A percentile compares a stretch with the other conserved stretches of the same genome.
These are phyloP conservation scores for Sugiyamaella marilandica DNA, from an alignment of 805 yeast genomes.

Conservation along the genomic window DNA sequence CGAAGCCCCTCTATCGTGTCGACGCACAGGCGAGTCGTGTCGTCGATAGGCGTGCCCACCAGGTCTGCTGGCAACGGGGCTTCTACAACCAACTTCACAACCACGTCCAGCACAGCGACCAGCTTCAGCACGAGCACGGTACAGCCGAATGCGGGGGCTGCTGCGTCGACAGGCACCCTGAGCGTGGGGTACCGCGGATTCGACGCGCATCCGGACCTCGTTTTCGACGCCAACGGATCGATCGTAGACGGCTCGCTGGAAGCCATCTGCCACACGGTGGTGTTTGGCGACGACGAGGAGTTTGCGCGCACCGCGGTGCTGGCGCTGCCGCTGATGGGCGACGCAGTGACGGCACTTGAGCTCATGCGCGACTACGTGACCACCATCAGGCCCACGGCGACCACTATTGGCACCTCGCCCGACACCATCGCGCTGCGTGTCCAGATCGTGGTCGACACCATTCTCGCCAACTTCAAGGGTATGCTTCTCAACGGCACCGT, in stretches of 20 bases:
- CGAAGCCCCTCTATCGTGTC: neutral
- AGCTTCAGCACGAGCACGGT: neutral
- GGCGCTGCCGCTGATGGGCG: constrained; percentile 53
- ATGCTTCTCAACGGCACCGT: constrained; percentile 61
- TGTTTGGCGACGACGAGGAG: constrained; percentile 46
- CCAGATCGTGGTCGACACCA: constrained; percentile 48
- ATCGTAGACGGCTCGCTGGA: constrained; percentile 57
- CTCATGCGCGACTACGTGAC: constrained; percentile 42
- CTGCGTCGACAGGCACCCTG: neutral
- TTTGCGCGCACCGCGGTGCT: constrained; percentile 42
- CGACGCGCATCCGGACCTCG: constrained; percentile 58
- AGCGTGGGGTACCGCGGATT: constrained; percentile 18
- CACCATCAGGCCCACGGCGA: constrained; percentile 1
- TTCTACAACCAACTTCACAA: too few species aligned
- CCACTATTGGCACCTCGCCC: constrained; percentile 23
- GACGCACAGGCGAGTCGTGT: neutral
- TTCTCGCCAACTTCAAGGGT: constrained; percentile 60
- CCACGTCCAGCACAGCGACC: neutral
- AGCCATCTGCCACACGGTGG: constrained; percentile 67
- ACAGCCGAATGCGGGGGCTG: neutral
- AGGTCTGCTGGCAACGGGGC: neutral
- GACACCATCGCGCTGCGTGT: constrained; percentile 49
- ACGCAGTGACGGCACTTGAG: constrained; percentile 41
- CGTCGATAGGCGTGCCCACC: neutral
- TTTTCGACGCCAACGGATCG: constrained; percentile 45